Evolutionary conservation across 2,329 filamentous ascomycete genomes (phyloP).

Genomic region (Diaporthe citriasiana): DNA sequence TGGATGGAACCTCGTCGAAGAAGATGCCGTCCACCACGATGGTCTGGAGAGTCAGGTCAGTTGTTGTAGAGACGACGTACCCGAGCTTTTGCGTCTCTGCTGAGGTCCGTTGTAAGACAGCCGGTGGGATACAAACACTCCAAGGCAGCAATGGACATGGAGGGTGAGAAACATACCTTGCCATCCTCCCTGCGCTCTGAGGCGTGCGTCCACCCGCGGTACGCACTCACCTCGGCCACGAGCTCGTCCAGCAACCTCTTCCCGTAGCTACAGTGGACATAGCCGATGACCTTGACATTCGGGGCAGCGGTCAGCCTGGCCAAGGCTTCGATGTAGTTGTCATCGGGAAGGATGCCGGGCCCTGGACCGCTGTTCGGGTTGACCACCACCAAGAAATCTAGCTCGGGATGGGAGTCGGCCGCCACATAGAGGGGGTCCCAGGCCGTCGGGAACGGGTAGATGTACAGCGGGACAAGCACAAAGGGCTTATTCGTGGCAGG

Average conservation of each 20-base stretch:
- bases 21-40: constrained; percentile 62
- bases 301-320: constrained; percentile 43
- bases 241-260: constrained; percentile 44
- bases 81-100: not conserved
- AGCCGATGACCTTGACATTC: constrained; percentile 51
- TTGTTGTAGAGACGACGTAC: not conserved
- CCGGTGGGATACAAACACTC: not conserved
- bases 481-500: constrained; percentile 41
- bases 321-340: constrained; percentile 49
- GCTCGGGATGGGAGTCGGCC: constrained; percentile 44
- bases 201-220: constrained; percentile 57
- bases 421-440: constrained; percentile 51
- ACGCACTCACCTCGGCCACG: constrained; percentile 58
- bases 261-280: constrained; percentile 52
- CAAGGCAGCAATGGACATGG: not conserved
- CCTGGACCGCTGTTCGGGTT: constrained; percentile 52
- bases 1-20: constrained; percentile 61
- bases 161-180: constrained; percentile 20
- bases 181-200: constrained; percentile 38
- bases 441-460: constrained; percentile 49
- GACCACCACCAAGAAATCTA: constrained; percentile 50
- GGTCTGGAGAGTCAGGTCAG: constrained; percentile 40
- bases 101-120: not conserved
- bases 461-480: constrained; percentile 52
- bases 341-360: constrained; percentile 46